A percentile compares a stretch with the other conserved stretches of the same genome.
These are phyloP conservation scores for Magnusiomyces suaveolens DNA, from an alignment of 1,139 yeast genomes.

Conservation along the genomic window DNA sequence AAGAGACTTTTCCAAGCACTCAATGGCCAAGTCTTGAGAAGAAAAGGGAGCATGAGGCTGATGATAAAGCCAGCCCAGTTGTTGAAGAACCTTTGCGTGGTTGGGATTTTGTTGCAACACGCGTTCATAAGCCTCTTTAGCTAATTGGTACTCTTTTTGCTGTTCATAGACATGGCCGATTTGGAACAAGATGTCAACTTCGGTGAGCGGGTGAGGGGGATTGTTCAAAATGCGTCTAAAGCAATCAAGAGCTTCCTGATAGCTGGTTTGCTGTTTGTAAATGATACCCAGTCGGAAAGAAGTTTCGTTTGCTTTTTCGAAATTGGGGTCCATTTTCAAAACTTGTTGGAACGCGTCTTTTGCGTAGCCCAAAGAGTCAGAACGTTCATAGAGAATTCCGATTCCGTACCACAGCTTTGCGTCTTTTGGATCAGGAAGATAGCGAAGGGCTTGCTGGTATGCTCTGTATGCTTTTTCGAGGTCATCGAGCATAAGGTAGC, in stretches of 20 bases:
- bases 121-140: constrained; percentile 90
- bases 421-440: constrained; percentile 84
- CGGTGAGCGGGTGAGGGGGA: constrained; percentile 94
- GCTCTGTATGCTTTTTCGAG: constrained; percentile 92
- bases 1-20: constrained; percentile 71
- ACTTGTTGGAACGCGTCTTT: constrained; percentile 97
- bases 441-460: constrained; percentile 89
- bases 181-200: constrained; percentile 97
- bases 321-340: constrained; percentile 87
- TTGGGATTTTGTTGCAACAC: constrained; percentile 83
- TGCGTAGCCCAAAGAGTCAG: constrained; percentile 92
- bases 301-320: constrained; percentile 92
- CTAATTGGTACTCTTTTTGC: constrained; percentile 83
- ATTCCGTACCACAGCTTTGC: constrained; percentile 98
- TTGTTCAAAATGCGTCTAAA: constrained; percentile 80
- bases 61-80: constrained; percentile 89
- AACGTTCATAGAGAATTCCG: constrained; percentile 89
- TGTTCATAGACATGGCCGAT: constrained; percentile 93
- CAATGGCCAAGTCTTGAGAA: constrained; percentile 75
- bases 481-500: constrained; percentile 93
- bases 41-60: constrained; percentile 65
- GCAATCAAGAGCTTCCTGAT: constrained; percentile 81
- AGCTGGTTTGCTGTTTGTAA: constrained; percentile 86
- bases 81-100: constrained; percentile 92
- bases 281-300: constrained; percentile 95